A percentile compares a stretch with the other conserved stretches of the same genome.
These are phyloP conservation scores for Cajanus cajan DNA, from an alignment of 306 rosid species.

Conservation along the genomic window DNA sequence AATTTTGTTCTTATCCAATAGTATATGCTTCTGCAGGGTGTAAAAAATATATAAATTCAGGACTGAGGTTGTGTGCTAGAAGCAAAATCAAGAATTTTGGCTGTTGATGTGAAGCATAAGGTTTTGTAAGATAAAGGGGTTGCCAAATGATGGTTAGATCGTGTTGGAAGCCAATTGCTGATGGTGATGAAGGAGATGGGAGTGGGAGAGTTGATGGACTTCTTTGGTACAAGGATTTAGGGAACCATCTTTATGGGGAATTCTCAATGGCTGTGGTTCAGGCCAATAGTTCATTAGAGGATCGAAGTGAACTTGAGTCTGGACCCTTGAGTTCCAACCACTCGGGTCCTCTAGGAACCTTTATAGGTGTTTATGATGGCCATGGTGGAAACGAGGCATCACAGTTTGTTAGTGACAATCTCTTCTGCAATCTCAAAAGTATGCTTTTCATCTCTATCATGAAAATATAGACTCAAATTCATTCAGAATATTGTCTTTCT, in stretches of 20 bases:
- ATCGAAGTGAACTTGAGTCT: slow-evolving; percentile 82
- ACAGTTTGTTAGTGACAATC: slow-evolving; percentile 67
- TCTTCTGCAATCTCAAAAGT: slow-evolving; percentile 77
- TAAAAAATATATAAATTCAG: slow-evolving; percentile 24
- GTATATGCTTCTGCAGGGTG: slow-evolving; percentile 48
- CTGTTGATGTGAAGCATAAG: slow-evolving; percentile 23
- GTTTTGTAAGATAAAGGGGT: background rate
- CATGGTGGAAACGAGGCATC: slow-evolving; percentile 93
- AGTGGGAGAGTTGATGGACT: slow-evolving; percentile 71
- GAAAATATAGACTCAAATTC: background rate
- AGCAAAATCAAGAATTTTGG: slow-evolving; percentile 42
- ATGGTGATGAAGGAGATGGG: slow-evolving; percentile 59
- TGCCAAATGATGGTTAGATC: slow-evolving; percentile 61
- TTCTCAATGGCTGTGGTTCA: slow-evolving; percentile 96
- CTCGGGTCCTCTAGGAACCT: slow-evolving; percentile 71
- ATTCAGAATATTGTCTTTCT: background rate
- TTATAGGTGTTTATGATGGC: slow-evolving; percentile 91
- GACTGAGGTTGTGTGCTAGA: slow-evolving; percentile 30
- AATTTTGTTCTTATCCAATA: slow-evolving; percentile 48
- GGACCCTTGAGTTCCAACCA: slow-evolving; percentile 63
- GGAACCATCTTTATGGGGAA: slow-evolving; percentile 72
- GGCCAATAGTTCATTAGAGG: slow-evolving; percentile 76
- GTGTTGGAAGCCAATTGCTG: slow-evolving; percentile 70
- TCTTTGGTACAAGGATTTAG: slow-evolving; percentile 88
- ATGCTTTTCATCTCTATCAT: slow-evolving; percentile 34